These are phyloP conservation scores for Piper betle DNA, from an alignment of 164 flowering plant species.

Conservation along the genomic window DNA sequence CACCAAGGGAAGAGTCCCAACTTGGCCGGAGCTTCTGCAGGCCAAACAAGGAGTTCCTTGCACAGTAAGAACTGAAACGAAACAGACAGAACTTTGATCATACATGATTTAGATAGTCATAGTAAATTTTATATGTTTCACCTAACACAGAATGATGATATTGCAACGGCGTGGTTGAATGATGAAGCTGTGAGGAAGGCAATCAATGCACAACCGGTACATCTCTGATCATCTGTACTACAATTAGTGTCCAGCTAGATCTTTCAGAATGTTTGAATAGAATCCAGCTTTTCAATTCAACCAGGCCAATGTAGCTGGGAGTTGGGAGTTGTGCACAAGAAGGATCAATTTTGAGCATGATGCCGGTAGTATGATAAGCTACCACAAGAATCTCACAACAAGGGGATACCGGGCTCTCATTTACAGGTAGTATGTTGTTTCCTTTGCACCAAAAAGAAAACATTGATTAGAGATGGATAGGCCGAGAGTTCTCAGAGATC, in stretches of 20 bases:
- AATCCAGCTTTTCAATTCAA: neutral
- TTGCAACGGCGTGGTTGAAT: conserved; percentile 83
- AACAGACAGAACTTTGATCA: neutral
- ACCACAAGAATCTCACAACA: conserved; percentile 70
- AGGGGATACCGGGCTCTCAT: conserved; percentile 73
- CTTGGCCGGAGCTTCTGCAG: conserved; percentile 66
- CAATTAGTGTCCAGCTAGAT: too few species aligned
- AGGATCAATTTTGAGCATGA: conserved; percentile 39
- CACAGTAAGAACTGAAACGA: conserved; percentile 43
- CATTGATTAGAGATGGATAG: too few species aligned
- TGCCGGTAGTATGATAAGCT: conserved; percentile 86
- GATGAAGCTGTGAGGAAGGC: conserved; percentile 64
- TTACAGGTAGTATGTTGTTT: conserved; percentile 65
- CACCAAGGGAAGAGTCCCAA: conserved; percentile 63
- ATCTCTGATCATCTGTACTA: neutral
- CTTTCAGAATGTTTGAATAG: neutral
- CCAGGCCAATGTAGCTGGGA: conserved; percentile 26
- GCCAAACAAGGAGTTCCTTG: conserved; percentile 40
- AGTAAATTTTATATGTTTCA: neutral
- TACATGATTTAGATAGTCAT: too few species aligned
- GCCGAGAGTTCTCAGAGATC: too few species aligned
- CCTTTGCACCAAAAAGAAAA: too few species aligned
- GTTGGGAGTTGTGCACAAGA: conserved; percentile 75
- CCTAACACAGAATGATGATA: conserved; percentile 13
- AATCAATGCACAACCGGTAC: conserved; percentile 63